Base-by-base conservation (phyloP, 78 protist genomes). In the Blattamonas nauphoetae region DNA sequence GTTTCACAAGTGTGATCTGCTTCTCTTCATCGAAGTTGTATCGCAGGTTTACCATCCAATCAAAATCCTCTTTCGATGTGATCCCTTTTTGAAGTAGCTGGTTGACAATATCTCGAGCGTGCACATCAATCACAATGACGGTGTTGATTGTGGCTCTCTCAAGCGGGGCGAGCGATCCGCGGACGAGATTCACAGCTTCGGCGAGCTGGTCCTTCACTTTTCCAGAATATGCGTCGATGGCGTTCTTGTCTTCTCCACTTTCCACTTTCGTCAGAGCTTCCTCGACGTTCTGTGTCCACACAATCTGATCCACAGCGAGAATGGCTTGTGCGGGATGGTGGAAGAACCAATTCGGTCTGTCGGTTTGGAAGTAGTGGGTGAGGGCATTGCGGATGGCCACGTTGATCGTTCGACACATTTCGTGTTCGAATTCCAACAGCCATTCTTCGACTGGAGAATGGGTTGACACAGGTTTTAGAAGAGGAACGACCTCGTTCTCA, bases 81-180 rank as follows among this genome's bases (percentile, higher is more conserved):
- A 71, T 0, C 2, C 41, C 2, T 4, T 1, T 0, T 32, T 4
- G 1, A 5, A 44, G 1, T 29, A 88, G n/a, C 6, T 5, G 35
- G 6, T 55, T 11, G 11, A 91, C 79, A 36, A 91, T 81, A 63
- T 94, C 96, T 32, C 93, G 71, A 34, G 87, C 80, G 45, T 94
- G 96, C 35, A 94, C 96, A 46, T 94, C 94, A 35, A 94, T 81
- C 38, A 87, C 90, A 11, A 92, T 90, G 45, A 92, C 46, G 41
- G 94, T 42, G 5, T 41, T 84, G 45, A 92, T 35, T 1, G 64
- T 41, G 1, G 33, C 0, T 29, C 94, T 79, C 78, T 92, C 87
- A 0, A 87, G 45, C 32, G 90, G 42, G 45, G 78, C 77, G n/a
- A 88, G 88, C 41, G 80, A 46, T 1, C 86, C 45, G 4, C 88